Percentiles rank a stretch among this genome's conserved stretches.
Evolutionary conservation across 495 filamentous ascomycete genomes (phyloP).

Genomic region (Tuber melanosporum): DNA sequence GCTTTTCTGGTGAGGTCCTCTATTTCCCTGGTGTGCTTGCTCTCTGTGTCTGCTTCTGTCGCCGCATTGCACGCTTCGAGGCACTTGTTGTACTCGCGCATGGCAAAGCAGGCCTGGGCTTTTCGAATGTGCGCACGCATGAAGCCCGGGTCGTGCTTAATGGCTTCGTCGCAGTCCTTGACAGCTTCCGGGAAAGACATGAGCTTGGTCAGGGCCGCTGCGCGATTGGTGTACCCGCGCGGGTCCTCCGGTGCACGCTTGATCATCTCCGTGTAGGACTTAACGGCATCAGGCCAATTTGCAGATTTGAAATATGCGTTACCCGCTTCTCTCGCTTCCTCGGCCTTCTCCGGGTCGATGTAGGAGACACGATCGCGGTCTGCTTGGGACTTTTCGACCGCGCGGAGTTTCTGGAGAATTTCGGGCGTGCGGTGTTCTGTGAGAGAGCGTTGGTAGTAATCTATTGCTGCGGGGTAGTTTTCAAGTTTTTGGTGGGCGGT

Average conservation of each 20-base stretch:
- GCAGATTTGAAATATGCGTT: constrained; percentile 94
- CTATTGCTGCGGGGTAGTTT: constrained; percentile 73
- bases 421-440: constrained; percentile 97
- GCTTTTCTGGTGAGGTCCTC: constrained; percentile 92
- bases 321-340: constrained; percentile 89
- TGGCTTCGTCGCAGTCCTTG: constrained; percentile 84
- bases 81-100: constrained; percentile 94
- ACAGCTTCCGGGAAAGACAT: constrained; percentile 91
- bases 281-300: constrained; percentile 93
- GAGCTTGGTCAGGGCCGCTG: constrained; percentile 92
- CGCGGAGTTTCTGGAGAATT: constrained; percentile 81
- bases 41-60: constrained; percentile 63
- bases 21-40: constrained; percentile 78
- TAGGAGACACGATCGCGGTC: constrained; percentile 71
- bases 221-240: constrained; percentile 93
- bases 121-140: constrained; percentile 93
- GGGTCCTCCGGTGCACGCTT: constrained; percentile 91
- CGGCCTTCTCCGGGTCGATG: constrained; percentile 82
- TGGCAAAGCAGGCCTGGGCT: constrained; percentile 84
- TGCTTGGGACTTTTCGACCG: constrained; percentile 83
- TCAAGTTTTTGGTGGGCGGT: constrained; percentile 81
- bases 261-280: constrained; percentile 93
- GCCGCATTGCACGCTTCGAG: constrained; percentile 84
- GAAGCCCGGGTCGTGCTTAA: constrained; percentile 84
- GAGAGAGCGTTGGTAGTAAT: constrained; percentile 84